These are phyloP conservation scores for Aspergillus carlsbadensis DNA, from an alignment of 495 filamentous ascomycete genomes.

Conservation along the genomic window DNA sequence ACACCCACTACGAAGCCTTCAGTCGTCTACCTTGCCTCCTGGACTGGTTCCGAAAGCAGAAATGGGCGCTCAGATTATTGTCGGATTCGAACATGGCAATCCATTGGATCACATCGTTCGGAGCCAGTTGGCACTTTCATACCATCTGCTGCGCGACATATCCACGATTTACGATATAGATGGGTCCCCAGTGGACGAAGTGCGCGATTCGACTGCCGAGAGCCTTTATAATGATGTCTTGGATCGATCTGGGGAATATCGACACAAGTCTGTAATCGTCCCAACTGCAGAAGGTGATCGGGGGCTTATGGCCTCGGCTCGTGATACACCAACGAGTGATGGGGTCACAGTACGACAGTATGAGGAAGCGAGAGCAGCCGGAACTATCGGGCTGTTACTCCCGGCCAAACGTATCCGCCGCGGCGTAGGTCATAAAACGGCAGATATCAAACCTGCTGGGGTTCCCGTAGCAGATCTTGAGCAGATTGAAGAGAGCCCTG, in stretches of 20 bases:
- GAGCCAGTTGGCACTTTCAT: conserved; percentile 83
- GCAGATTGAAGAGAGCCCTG: conserved; percentile 61
- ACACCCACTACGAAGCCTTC: conserved; percentile 68
- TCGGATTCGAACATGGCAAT: conserved; percentile 93
- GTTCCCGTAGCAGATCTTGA: conserved; percentile 57
- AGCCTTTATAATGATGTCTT: conserved; percentile 91
- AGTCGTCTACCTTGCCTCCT: conserved; percentile 42
- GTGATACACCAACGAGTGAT: conserved; percentile 70
- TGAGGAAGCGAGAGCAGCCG: conserved; percentile 55
- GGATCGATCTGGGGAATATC: conserved; percentile 85
- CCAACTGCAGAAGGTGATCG: conserved; percentile 81
- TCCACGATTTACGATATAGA: conserved; percentile 89
- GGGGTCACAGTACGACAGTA: conserved; percentile 69
- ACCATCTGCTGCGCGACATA: conserved; percentile 79
- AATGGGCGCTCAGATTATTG: conserved; percentile 96
- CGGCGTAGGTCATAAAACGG: conserved; percentile 45
- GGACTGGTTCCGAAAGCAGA: conserved; percentile 76
- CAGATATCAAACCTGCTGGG: conserved; percentile 36
- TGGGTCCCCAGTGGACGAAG: conserved; percentile 73
- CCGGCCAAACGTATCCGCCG: conserved; percentile 44
- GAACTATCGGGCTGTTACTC: conserved; percentile 40
- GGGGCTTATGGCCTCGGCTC: conserved; percentile 77
- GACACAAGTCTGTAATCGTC: conserved; percentile 65
- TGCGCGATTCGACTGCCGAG: conserved; percentile 80
- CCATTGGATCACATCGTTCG: conserved; percentile 87